phyloP scores from a whole-genome alignment of 2,329 filamentous ascomycete genomes.

The Neophaeococcomyces aloes region DNA sequence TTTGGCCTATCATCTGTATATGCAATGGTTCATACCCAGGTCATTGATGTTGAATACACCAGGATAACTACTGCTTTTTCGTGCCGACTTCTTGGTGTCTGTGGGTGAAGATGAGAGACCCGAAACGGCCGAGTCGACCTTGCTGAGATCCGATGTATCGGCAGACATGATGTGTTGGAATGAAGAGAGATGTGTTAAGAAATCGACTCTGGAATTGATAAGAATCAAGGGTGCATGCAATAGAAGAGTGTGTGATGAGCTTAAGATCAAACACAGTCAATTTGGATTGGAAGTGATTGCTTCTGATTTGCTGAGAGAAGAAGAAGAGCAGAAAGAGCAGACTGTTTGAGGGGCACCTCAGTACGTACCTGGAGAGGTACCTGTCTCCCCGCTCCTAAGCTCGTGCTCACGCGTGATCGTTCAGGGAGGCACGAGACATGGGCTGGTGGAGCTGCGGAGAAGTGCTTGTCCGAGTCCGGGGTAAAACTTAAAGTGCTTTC shows the following conservation, averaged over 20 bases:
- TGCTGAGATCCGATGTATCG: conserved; percentile 38
- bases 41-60: conserved; percentile 77
- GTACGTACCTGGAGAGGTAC: too few species aligned
- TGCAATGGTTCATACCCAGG: conserved; percentile 53
- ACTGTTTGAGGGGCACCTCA: too few species aligned
- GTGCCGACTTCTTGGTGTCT: conserved; percentile 49
- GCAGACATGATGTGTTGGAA: conserved; percentile 19
- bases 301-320: conserved; percentile 3
- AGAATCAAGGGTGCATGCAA: neutral
- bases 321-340: too few species aligned
- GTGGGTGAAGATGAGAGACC: conserved; percentile 60
- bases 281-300: conserved; percentile 1
- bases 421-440: too few species aligned
- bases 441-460: too few species aligned
- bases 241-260: neutral
- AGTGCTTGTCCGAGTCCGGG: too few species aligned
- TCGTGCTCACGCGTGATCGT: too few species aligned
- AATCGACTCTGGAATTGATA: neutral
- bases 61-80: conserved; percentile 61
- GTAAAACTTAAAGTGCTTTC: too few species aligned
- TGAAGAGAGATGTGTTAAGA: neutral
- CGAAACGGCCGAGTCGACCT: conserved; percentile 85
- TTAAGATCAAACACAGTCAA: conserved; percentile 1
- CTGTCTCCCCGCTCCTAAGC: too few species aligned
- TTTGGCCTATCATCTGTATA: neutral